Evolutionary conservation across 306 rosid species (phyloP).

Genomic region (Trifolium pratense): DNA sequence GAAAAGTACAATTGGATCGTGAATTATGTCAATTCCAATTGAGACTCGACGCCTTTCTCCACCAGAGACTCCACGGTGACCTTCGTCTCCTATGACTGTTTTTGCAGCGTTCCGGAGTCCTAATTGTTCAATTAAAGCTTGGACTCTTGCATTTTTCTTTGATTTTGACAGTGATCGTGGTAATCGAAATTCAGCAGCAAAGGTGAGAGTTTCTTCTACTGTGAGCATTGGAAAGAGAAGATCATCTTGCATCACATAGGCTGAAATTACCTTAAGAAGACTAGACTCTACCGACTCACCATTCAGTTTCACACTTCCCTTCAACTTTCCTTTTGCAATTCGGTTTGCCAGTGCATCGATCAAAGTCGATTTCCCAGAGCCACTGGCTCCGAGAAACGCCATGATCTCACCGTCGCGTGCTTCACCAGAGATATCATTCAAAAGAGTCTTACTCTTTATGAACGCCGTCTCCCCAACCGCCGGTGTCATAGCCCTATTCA

Average conservation of each 20-base stretch:
- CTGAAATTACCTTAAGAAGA: conserved; percentile 80
- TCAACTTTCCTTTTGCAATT: conserved; percentile 83
- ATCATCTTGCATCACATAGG: conserved; percentile 98
- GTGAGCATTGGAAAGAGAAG: conserved; percentile 96
- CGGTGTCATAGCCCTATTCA: conserved; percentile 29
- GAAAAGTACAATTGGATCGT: conserved; percentile 86
- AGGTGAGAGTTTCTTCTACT: conserved; percentile 88
- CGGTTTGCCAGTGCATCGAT: conserved; percentile 90
- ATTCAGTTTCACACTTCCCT: conserved; percentile 75
- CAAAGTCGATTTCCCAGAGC: conserved; percentile 90
- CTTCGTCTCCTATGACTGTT: conserved; percentile 87
- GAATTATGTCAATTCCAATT: conserved; percentile 88
- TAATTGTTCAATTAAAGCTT: conserved; percentile 81
- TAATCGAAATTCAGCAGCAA: conserved; percentile 88
- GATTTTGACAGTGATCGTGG: conserved; percentile 75
- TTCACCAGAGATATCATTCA: conserved; percentile 85
- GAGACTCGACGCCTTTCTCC: conserved; percentile 95
- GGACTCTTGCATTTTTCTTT: conserved; percentile 81
- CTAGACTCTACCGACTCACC: conserved; percentile 81
- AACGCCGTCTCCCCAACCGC: conserved; percentile 53
- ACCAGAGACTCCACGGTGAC: conserved; percentile 95
- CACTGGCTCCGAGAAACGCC: conserved; percentile 94
- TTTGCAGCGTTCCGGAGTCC: conserved; percentile 84
- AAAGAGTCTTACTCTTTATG: conserved; percentile 60
- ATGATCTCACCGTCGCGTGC: conserved; percentile 90